Base-by-base conservation (phyloP, 2,329 filamentous ascomycete species). In the Aspergillus tamarii region DNA sequence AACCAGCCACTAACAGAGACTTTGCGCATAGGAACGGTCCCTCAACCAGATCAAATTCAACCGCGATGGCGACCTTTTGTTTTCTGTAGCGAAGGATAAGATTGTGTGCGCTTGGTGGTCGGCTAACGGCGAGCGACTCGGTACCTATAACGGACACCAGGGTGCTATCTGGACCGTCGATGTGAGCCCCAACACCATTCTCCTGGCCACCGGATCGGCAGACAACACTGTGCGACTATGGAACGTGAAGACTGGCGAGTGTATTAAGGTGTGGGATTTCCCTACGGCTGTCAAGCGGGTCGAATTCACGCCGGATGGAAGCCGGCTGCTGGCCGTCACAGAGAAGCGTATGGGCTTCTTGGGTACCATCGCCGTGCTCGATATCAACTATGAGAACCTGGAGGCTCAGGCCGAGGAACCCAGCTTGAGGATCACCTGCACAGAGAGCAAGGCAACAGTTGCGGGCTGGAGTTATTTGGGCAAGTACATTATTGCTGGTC, bases 151-250 rank as follows among this genome's bases (percentile, higher is more conserved):
- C 78, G 95, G 95, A 80, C 95, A 99, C 83, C 91, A 96, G 81
- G 95, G 95, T 83, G 94, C 95, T 74, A 91, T 99, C 84, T 99
- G 95, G 95, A 97, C 95, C 67, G 91, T 99, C 81, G 95, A 99
- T 78, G 91, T 97, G 76, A 92, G 97, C 83, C 94, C 94, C 69
- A 93, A 93, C 74, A 92, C 91, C 69, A 92, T 91, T 74, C 88
- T 99, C 77, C 90, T 98, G 77, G 95, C 94, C 76, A 96, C 92
- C 66, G 95, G 95, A 74, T 95, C 94, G 73, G 95, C 95, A 81
- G 95, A 99, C 84, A 98, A 98, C 86, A 97, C 94, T 52, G 94
- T 99, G 82, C 89, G 94, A 76, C 87, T 99, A 75, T 99, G 95
- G 95, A 93, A 99, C 78, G 87, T 97, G 79, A 91, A 93, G 87